Evolutionary conservation across 805 yeast species (phyloP).

Genomic region (Kazachstania viticola): DNA sequence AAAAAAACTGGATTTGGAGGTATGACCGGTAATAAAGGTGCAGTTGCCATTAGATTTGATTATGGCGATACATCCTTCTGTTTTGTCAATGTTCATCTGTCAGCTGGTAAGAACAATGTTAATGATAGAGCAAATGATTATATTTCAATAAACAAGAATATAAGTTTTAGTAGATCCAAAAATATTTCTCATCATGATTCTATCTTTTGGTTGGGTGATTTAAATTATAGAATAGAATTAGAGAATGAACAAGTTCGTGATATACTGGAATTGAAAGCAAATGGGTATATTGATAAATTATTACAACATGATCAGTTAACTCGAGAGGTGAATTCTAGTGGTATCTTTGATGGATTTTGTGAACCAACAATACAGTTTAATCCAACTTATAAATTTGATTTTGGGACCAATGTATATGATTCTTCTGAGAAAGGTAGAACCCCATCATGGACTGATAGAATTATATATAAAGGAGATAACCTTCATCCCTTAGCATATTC

Average conservation of each 20-base stretch:
- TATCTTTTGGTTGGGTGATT: constrained; percentile 89
- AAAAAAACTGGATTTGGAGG: constrained; percentile 96
- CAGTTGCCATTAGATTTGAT: constrained; percentile 81
- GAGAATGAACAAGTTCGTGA: constrained; percentile 65
- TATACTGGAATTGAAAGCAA: constrained; percentile 36
- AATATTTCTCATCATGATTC: constrained; percentile 74
- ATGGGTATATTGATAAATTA: constrained; percentile 31
- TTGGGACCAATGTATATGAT: constrained; percentile 71
- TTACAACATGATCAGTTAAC: constrained; percentile 70
- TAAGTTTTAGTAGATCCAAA: constrained; percentile 67
- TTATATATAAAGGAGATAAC: constrained; percentile 49
- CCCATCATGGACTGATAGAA: constrained; percentile 96
- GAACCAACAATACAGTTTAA: constrained; percentile 69
- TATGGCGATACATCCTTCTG: constrained; percentile 74
- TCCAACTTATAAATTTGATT: constrained; percentile 90
- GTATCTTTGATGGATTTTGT: constrained; percentile 61
- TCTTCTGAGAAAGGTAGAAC: constrained; percentile 84
- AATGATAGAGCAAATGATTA: constrained; percentile 84
- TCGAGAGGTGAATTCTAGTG: constrained; percentile 57
- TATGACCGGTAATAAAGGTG: constrained; percentile 94
- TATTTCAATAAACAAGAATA: constrained; percentile 59
- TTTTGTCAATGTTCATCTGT: constrained; percentile 81
- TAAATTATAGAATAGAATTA: constrained; percentile 69
- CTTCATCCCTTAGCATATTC: constrained; percentile 59
- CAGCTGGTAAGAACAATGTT: constrained; percentile 78